phyloP scores from a whole-genome alignment of 106 monocot species.

The Phalaenopsis equestris region DNA sequence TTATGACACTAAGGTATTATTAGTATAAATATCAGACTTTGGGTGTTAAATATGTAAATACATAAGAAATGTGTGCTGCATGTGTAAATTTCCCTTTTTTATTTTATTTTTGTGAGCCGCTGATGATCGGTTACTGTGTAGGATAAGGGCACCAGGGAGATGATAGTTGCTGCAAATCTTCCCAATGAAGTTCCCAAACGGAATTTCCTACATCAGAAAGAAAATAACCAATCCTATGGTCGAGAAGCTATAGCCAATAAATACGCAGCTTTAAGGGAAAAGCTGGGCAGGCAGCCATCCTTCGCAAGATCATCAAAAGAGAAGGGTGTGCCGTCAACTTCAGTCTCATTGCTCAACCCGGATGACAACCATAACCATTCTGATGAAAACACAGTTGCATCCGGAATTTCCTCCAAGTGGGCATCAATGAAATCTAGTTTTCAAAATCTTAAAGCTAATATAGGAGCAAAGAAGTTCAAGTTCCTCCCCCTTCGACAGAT shows the following conservation, averaged over 20 bases:
- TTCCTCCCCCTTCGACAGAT: constrained; percentile 42
- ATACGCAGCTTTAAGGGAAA: constrained; percentile 34
- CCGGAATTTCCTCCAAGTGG: constrained; percentile 65
- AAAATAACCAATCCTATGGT: constrained; percentile 27
- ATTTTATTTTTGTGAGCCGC: neutral
- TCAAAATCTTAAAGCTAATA: constrained; percentile 67
- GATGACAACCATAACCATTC: constrained; percentile 22
- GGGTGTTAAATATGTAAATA: no score
- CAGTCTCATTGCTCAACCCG: constrained; percentile 58
- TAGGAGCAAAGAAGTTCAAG: constrained; percentile 54
- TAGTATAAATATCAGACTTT: no score
- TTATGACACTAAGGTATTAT: no score
- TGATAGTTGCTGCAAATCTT: neutral
- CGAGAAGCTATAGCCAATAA: constrained; percentile 59
- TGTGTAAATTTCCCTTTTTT: no score
- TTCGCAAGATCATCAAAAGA: constrained; percentile 21
- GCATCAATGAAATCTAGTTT: constrained; percentile 69
- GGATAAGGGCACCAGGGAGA: constrained; percentile 40
- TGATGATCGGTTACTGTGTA: constrained; percentile 8
- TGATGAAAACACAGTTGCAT: neutral
- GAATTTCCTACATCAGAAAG: constrained; percentile 26
- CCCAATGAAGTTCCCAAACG: constrained; percentile 28
- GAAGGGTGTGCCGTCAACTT: constrained; percentile 30
- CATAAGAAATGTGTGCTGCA: no score
- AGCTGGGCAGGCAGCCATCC: constrained; percentile 21